Percentiles rank a stretch among this genome's conserved stretches.
Conservation (phyloP, 1,284 basidiomycete genomes). For the Cutaneotrichosporon curvatum region DNA sequence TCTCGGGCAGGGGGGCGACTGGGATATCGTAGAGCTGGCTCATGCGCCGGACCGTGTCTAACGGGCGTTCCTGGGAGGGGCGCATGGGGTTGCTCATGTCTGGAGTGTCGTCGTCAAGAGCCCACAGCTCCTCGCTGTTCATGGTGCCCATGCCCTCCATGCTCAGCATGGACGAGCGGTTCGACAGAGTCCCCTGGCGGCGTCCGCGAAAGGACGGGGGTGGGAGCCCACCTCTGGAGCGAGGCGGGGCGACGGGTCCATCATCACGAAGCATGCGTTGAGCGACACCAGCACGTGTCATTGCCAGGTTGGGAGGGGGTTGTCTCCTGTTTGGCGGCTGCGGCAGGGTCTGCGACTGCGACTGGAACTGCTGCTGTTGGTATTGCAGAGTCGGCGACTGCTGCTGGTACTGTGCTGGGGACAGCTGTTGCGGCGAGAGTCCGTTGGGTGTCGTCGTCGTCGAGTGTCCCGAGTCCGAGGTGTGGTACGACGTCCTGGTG, state of each 20-base stretch:
- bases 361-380: constrained; percentile 2
- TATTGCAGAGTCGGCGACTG: constrained; percentile 5
- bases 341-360: constrained; percentile 4
- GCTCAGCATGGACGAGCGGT: constrained; percentile 30
- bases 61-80: constrained; percentile 35
- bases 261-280: constrained; percentile 11
- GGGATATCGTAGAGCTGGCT: constrained; percentile 21
- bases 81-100: constrained; percentile 44
- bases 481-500: no score
- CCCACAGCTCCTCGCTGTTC: constrained; percentile 41
- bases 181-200: constrained; percentile 18
- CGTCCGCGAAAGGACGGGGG: constrained; percentile 9
- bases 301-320: constrained; percentile 13
- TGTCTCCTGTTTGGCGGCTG: no score
- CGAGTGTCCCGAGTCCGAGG: no score
- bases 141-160: constrained; percentile 26
- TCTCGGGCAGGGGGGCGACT: constrained; percentile 19
- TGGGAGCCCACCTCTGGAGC: background rate
- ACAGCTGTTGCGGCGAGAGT: no score
- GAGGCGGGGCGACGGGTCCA: background rate
- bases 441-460: no score
- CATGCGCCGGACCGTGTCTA: constrained; percentile 41
- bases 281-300: constrained; percentile 14
- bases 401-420: background rate
- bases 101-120: constrained; percentile 28